Evolutionary conservation across 1,284 basidiomycete species (phyloP).

Genomic region (Taiwanofungus camphoratus): DNA sequence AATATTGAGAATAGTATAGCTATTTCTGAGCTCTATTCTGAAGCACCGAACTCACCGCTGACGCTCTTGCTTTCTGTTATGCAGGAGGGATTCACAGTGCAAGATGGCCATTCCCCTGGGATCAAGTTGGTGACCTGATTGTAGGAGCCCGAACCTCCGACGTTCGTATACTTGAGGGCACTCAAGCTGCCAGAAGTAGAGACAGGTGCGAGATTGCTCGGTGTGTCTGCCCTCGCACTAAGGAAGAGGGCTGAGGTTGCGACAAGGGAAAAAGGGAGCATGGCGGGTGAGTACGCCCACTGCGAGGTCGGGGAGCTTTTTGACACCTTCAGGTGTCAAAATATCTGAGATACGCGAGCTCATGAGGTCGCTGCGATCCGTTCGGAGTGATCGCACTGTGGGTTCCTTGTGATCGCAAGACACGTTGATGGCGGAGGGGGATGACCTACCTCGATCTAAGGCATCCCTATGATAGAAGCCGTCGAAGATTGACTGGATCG

Average conservation of each 20-base stretch:
- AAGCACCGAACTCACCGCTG: slow-evolving; percentile 17
- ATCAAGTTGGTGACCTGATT: slow-evolving; percentile 27
- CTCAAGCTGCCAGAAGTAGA: slow-evolving; percentile 24
- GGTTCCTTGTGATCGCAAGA: too few relatives aligned
- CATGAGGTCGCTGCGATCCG: too few relatives aligned
- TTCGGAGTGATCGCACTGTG: too few relatives aligned
- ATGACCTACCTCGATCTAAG: too few relatives aligned
- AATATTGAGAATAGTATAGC: too few relatives aligned
- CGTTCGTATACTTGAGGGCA: slow-evolving; percentile 26
- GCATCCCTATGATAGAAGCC: too few relatives aligned
- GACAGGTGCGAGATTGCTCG: slow-evolving; percentile 14
- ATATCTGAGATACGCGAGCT: too few relatives aligned
- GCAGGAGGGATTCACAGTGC: slow-evolving; percentile 23
- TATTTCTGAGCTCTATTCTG: too few relatives aligned
- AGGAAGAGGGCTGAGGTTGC: slow-evolving; percentile 9
- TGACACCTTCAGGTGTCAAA: too few relatives aligned
- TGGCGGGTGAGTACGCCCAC: neutral
- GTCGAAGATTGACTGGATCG: too few relatives aligned
- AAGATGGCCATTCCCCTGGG: slow-evolving; percentile 23
- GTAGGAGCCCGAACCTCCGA: slow-evolving; percentile 26
- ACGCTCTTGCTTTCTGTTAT: slow-evolving; percentile 19
- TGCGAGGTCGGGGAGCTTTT: too few relatives aligned
- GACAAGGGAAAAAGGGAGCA: slow-evolving; percentile 7
- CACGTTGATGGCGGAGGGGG: too few relatives aligned
- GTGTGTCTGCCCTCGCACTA: slow-evolving; percentile 8